phyloP scores from a whole-genome alignment of 768 basidiomycete species.

The Postia placenta region DNA sequence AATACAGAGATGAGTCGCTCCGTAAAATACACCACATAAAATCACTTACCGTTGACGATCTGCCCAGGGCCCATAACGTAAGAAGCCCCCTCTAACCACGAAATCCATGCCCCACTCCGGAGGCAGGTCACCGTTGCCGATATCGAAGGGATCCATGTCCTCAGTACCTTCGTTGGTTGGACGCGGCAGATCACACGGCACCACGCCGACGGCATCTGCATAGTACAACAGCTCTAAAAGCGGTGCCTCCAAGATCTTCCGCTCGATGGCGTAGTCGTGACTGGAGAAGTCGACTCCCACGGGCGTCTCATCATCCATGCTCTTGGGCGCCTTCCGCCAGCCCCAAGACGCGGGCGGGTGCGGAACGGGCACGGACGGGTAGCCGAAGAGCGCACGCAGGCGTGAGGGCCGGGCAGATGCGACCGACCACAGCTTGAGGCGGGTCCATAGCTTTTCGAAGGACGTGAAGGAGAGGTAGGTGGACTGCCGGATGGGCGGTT shows the following conservation, averaged over 20 bases:
- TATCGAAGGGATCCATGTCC: slow-evolving; percentile 47
- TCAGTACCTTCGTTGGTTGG: slow-evolving; percentile 24
- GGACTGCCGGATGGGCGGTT: slow-evolving; percentile 12
- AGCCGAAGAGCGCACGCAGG: neutral
- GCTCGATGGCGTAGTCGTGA: slow-evolving; percentile 84
- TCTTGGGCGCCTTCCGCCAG: slow-evolving; percentile 24
- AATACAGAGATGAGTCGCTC: neutral
- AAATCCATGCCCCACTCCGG: slow-evolving; percentile 95
- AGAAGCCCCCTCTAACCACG: slow-evolving; percentile 62
- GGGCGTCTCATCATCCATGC: slow-evolving; percentile 47
- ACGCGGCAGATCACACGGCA: slow-evolving; percentile 36
- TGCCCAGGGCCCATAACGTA: slow-evolving; percentile 95
- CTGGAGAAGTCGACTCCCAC: slow-evolving; percentile 48
- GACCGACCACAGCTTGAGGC: slow-evolving; percentile 29
- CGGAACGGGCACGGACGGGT: slow-evolving; percentile 8
- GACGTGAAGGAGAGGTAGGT: slow-evolving; percentile 32
- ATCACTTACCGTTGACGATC: slow-evolving; percentile 76
- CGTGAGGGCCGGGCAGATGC: slow-evolving; percentile 1
- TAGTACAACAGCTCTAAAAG: slow-evolving; percentile 82
- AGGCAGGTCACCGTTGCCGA: slow-evolving; percentile 81
- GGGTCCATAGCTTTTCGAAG: slow-evolving; percentile 51
- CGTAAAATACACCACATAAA: too few relatives aligned
- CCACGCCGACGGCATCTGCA: slow-evolving; percentile 74
- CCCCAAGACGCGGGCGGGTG: slow-evolving; percentile 17
- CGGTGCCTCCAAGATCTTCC: slow-evolving; percentile 74